Conservation (phyloP, 2,329 filamentous ascomycete genomes). For the Reticulascus tulasneorum region DNA sequence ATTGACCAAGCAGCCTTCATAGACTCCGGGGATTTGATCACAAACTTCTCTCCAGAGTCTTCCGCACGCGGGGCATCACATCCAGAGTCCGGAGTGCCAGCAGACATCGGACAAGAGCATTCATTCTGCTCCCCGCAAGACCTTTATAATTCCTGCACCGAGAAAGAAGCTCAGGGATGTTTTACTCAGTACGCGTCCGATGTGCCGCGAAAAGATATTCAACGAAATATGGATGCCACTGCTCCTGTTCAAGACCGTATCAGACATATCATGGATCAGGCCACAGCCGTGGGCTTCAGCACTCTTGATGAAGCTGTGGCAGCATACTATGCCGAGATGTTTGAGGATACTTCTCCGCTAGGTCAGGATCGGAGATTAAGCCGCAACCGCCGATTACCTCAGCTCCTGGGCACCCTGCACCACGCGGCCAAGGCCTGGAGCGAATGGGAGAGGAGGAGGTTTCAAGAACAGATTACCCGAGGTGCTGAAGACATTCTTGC, state of each 20-base stretch:
- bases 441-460: not conserved
- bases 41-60: not conserved
- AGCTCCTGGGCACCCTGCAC: not conserved
- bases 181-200: not conserved
- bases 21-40: not conserved
- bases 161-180: not conserved
- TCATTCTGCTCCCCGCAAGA: not conserved
- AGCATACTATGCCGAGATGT: not conserved
- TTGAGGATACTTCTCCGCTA: not conserved
- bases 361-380: not conserved
- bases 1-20: not conserved
- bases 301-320: not conserved
- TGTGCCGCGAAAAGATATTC: not conserved
- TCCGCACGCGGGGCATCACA: not conserved
- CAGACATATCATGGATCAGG: not conserved
- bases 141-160: not conserved
- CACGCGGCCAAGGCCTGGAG: slow-evolving; percentile 1
- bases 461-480: not conserved
- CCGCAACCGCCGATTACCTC: not conserved
- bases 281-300: not conserved
- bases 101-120: not conserved
- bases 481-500: not conserved
- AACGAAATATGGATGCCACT: not conserved
- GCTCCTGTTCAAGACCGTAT: not conserved
- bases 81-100: not conserved